Conservation (phyloP, 805 yeast species). For the Diddensiella transvaalensis region DNA sequence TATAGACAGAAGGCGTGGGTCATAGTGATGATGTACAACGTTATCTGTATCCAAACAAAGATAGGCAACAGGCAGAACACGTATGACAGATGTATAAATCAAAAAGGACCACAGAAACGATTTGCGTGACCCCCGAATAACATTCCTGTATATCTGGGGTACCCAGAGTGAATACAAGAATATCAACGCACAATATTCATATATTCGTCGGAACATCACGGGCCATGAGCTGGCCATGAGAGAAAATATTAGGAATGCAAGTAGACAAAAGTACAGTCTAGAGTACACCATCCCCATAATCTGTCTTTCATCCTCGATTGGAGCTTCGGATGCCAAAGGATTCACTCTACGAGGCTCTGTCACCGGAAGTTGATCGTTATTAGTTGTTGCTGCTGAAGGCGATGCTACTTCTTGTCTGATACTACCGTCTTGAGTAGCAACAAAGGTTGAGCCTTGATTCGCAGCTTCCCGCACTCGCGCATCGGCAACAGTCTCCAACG, state of each 20-base stretch:
- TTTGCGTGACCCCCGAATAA: constrained; percentile 61
- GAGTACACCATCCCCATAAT: constrained; percentile 57
- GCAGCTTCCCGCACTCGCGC: constrained; percentile 36
- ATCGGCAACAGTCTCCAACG: constrained; percentile 31
- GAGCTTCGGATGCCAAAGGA: constrained; percentile 20
- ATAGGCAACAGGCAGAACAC: constrained; percentile 65
- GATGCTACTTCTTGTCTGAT: constrained; percentile 21
- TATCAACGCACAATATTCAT: constrained; percentile 55
- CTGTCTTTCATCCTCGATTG: constrained; percentile 47
- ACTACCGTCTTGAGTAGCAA: constrained; percentile 24
- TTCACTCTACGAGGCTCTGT: constrained; percentile 28
- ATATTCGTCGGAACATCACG: constrained; percentile 44
- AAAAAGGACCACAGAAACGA: constrained; percentile 74
- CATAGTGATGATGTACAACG: constrained; percentile 68
- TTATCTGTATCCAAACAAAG: constrained; percentile 50
- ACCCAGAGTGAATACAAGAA: constrained; percentile 73
- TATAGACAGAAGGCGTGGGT: constrained; percentile 45
- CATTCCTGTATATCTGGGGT: constrained; percentile 82
- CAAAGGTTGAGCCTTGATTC: constrained; percentile 21
- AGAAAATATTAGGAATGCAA: constrained; percentile 54
- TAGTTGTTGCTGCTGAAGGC: constrained; percentile 6
- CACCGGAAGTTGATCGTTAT: constrained; percentile 14
- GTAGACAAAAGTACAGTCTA: constrained; percentile 50
- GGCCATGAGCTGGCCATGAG: constrained; percentile 65
- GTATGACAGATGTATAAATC: constrained; percentile 58